Evolutionary conservation across 2,329 filamentous ascomycete species (phyloP), one percentile per base, ranked within the genome.

Genomic region (Neonectria magnoliae): DNA sequence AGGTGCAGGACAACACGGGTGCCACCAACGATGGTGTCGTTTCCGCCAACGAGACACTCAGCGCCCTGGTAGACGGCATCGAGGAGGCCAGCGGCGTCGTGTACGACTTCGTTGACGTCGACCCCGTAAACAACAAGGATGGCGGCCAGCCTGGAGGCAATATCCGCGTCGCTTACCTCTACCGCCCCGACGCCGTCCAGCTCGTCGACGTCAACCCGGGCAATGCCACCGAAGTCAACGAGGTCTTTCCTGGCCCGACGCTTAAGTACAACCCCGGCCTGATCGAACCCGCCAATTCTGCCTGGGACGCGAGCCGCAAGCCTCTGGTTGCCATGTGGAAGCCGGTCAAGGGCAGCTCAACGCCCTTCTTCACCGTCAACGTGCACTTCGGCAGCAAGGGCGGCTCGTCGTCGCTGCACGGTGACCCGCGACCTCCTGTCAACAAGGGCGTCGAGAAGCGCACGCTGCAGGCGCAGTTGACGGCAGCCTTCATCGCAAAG

Each of bases 101-200:
- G 10, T 93, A 93, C 78, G 78, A 81, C 44, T 92, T 85, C 72
- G 80, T 84, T 29, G 85, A 88, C 67, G 84, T 93, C 60, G 82
- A 81, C 47, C 90, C 90, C 2, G 78, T 84, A 36, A 80, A 91
- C 74, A 82, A 86, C 76, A 71, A 84, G 66, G 89, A 92, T 68
- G 91, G 91, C 62, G 91, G 91, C 36, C 79, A 87, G 65, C 87
- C 89, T 1, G 90, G 91, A 14, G 90, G 90, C 41, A 93, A 93
- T 80, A 93, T 93, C 76, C 90, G 90, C 48, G 81, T 83, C 51
- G 90, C 89, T 0, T 93, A 91, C 78, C 82, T 93, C 11, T 93
- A 91, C 84, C 87, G 89, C 42, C 82, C 89, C 0, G 81, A 84
- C 18, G 76, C 87, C 4, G 74, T 93, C 48, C 81, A 83, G 52